Percentiles rank a stretch among this genome's conserved stretches.
phyloP scores from a whole-genome alignment of 2,329 filamentous ascomycete species.

The Epichloe festucae region DNA sequence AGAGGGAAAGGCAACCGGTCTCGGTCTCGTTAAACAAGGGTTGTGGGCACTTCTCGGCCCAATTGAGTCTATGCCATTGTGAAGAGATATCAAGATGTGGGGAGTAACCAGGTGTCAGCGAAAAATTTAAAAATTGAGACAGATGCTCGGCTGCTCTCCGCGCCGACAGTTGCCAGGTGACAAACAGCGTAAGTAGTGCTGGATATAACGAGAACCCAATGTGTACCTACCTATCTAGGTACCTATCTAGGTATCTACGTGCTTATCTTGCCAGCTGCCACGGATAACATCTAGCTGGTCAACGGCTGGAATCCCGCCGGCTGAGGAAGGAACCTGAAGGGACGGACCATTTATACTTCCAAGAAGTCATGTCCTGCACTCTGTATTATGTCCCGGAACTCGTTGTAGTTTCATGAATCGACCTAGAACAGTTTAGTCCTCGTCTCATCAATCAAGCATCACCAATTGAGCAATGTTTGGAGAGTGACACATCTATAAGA shows the following conservation, averaged over 20 bases:
- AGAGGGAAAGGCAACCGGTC: too few species aligned
- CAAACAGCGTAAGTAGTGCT: too few species aligned
- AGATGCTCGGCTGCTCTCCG: not conserved
- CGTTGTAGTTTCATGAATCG: not conserved
- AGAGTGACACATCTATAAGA: not conserved
- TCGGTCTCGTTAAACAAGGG: too few species aligned
- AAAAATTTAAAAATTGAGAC: not conserved
- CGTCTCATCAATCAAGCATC: not conserved
- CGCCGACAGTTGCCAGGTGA: not conserved
- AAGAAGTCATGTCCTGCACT: not conserved
- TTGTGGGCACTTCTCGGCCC: too few species aligned
- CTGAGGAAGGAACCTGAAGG: not conserved
- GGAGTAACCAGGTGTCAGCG: not conserved
- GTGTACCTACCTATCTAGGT: conserved; percentile 2
- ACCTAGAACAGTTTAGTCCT: not conserved
- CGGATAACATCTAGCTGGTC: not conserved
- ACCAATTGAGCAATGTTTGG: not conserved
- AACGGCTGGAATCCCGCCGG: not conserved
- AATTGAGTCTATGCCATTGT: too few species aligned
- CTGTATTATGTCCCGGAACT: not conserved
- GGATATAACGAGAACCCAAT: too few species aligned
- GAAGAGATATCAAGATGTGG: not conserved
- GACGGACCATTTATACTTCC: not conserved
- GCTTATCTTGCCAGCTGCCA: not conserved
- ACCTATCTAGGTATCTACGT: not conserved